Percentiles rank a stretch among this genome's conserved stretches.
Evolutionary conservation across 306 rosid genomes (phyloP).

Genomic region (Corylus americana): DNA sequence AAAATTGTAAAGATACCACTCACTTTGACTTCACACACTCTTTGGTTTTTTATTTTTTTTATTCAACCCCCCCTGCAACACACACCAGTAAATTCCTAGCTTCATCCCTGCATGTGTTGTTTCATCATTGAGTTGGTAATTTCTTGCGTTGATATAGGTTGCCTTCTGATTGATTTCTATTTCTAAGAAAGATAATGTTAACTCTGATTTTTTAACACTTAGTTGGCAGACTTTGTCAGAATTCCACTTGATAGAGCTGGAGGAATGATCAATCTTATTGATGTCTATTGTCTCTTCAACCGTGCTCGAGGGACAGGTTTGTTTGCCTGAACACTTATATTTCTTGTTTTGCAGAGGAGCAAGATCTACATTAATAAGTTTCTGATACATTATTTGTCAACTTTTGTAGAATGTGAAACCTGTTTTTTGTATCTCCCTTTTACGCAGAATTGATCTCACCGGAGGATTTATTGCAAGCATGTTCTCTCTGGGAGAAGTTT

Average conservation of each 20-base stretch:
- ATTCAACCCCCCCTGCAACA: background rate
- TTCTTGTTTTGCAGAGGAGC: constrained; percentile 17
- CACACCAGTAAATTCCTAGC: too few relatives aligned
- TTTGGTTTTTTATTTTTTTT: background rate
- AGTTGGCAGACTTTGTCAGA: constrained; percentile 95
- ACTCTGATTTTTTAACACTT: constrained; percentile 29
- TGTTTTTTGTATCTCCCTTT: constrained; percentile 20
- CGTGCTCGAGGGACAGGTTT: constrained; percentile 99
- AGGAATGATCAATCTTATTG: constrained; percentile 90
- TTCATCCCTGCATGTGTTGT: background rate
- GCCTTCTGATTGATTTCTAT: constrained; percentile 20
- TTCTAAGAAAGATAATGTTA: constrained; percentile 22
- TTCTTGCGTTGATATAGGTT: constrained; percentile 2
- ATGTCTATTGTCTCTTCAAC: constrained; percentile 88
- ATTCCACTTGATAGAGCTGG: constrained; percentile 90
- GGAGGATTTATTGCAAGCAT: constrained; percentile 93
- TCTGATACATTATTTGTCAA: constrained; percentile 4
- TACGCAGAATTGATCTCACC: constrained; percentile 91
- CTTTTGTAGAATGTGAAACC: constrained; percentile 1
- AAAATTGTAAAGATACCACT: background rate
- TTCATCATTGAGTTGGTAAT: background rate
- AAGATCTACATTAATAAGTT: constrained; percentile 16
- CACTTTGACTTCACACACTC: background rate
- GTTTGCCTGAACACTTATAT: constrained; percentile 5
- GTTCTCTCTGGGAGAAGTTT: constrained; percentile 94